Conservation (phyloP, 2,329 filamentous ascomycete species). For the Trichoderma atroviride region DNA sequence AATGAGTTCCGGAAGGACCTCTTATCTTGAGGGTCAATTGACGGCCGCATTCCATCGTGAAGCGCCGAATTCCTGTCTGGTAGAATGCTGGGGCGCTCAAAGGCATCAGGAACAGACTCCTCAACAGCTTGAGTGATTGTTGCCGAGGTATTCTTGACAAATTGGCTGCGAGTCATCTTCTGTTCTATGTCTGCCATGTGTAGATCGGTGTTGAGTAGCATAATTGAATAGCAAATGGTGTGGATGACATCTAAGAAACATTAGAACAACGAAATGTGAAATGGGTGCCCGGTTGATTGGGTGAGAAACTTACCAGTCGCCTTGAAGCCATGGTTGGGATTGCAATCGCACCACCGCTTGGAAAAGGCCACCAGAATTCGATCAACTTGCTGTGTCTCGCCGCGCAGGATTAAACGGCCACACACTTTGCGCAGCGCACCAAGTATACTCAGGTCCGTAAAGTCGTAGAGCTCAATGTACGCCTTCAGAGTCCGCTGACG, state of each 20-base stretch:
- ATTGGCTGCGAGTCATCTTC: slow-evolving; percentile 94
- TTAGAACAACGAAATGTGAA: slow-evolving; percentile 35
- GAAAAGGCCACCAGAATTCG: slow-evolving; percentile 90
- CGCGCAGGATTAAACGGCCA: slow-evolving; percentile 77
- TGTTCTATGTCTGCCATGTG: slow-evolving; percentile 93
- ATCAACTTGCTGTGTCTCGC: slow-evolving; percentile 95
- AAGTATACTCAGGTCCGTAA: slow-evolving; percentile 78
- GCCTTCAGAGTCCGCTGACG: slow-evolving; percentile 65
- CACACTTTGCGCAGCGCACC: slow-evolving; percentile 79
- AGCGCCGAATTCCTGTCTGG: slow-evolving; percentile 46
- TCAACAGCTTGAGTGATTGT: slow-evolving; percentile 78
- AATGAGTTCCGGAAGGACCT: slow-evolving; percentile 53
- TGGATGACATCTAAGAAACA: slow-evolving; percentile 77
- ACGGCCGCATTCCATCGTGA: slow-evolving; percentile 38
- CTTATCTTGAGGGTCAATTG: slow-evolving; percentile 44
- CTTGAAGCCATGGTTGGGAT: slow-evolving; percentile 91
- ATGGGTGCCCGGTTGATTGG: too few species aligned
- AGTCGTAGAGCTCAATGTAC: slow-evolving; percentile 93
- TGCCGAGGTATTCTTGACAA: slow-evolving; percentile 93
- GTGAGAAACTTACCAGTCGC: slow-evolving; percentile 65
- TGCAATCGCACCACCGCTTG: slow-evolving; percentile 89
- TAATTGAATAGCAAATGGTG: slow-evolving; percentile 93
- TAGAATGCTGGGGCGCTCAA: slow-evolving; percentile 61
- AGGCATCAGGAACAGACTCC: slow-evolving; percentile 70
- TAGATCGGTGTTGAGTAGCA: slow-evolving; percentile 93